Conservation (phyloP, 2,329 filamentous ascomycete species). For the Curvularia hawaiiensis region DNA sequence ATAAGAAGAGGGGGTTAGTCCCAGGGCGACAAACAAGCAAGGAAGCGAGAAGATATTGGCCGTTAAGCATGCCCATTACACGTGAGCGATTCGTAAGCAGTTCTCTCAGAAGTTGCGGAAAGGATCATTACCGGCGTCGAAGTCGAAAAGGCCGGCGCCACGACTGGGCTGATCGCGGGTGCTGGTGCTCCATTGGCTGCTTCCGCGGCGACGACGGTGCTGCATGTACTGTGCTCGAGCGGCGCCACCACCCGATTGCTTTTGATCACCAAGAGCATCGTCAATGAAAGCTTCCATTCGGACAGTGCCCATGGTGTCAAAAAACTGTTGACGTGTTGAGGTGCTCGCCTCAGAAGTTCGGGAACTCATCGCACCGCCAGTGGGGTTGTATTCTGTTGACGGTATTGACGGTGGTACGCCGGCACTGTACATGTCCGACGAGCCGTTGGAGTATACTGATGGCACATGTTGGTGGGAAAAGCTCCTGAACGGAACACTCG, state of each 20-base stretch:
- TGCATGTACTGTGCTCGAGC: slow-evolving; percentile 28
- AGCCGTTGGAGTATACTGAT: slow-evolving; percentile 47
- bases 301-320: slow-evolving; percentile 85
- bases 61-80: slow-evolving; percentile 18
- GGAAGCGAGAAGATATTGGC: slow-evolving; percentile 9
- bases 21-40: slow-evolving; percentile 11
- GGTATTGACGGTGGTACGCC: slow-evolving; percentile 43
- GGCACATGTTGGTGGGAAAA: slow-evolving; percentile 64
- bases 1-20: neutral
- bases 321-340: slow-evolving; percentile 65
- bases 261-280: slow-evolving; percentile 42
- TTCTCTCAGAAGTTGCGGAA: slow-evolving; percentile 44
- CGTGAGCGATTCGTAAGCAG: slow-evolving; percentile 14
- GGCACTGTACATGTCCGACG: slow-evolving; percentile 45
- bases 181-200: slow-evolving; percentile 46
- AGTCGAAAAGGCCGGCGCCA: slow-evolving; percentile 39
- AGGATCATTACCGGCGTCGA: slow-evolving; percentile 40
- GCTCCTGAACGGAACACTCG: slow-evolving; percentile 72
- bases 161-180: slow-evolving; percentile 38
- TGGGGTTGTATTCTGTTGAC: slow-evolving; percentile 48
- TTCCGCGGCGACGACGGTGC: slow-evolving; percentile 37
- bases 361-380: slow-evolving; percentile 51
- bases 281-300: slow-evolving; percentile 97
- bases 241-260: slow-evolving; percentile 16
- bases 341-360: slow-evolving; percentile 59